Evolutionary conservation across 2,329 filamentous ascomycete species (phyloP), one percentile per base, ranked within the genome.

Genomic region (Drechslerella dactyloides): DNA sequence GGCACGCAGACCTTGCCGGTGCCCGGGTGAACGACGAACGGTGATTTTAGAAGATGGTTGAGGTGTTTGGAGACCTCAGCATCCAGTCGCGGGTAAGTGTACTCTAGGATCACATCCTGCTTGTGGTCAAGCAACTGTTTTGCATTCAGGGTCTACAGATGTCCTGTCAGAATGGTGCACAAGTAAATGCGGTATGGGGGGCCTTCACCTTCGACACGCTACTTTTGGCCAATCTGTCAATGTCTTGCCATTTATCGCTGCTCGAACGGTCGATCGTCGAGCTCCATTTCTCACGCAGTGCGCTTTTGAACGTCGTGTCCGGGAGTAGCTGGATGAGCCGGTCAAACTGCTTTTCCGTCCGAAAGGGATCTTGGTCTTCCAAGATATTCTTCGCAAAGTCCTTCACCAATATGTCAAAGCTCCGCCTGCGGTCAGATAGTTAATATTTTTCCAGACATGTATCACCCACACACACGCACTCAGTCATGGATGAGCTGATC

Each of bases 31-130:
- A 99, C 89, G 72, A 97, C 93, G 78, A 99, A 99, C 0, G 94
- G 94, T 73, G 89, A 93, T 80, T 99, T 99, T 76, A 99, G 87
- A 84, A 99, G 86, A 84, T 99, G 94, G 82, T 97, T 97, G 65
- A 96, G 86, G 79, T 97, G 96, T 83, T 97, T 97, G 78, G 90
- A 94, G 78, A 99, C 94, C 80, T 96, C 92, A 73, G 94, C 93
- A 83, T 99, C 94, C 61, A 99, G 89, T 42, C 94, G 89, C 1
- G 94, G 94, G 80, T 99, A 99, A 5, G 94, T 97, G 81, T 99
- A 97, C 81, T 99, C 94, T 30, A 99, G 86, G 2, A 97, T 88
- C 73, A 99, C 90, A 78, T 97, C 94, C 79, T 97, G 92, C 81
- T 97, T 97, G 21, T 92, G 91, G 77, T 97, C 91, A 7, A 89